Evolutionary conservation across 106 monocot species (phyloP).

Genomic region (Acanthochlamys bracteata): DNA sequence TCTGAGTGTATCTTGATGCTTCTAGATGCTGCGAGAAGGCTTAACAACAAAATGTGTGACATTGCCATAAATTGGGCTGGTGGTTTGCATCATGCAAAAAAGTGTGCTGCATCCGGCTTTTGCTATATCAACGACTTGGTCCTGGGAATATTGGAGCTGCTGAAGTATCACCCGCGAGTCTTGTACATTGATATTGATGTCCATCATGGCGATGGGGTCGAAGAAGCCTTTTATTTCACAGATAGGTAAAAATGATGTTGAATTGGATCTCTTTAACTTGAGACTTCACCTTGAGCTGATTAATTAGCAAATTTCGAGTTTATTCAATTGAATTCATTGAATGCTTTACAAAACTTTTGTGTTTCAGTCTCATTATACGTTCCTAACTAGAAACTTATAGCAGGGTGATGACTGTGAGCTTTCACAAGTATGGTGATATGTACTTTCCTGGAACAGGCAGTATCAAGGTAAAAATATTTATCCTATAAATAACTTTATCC

Average conservation of each 20-base stretch:
- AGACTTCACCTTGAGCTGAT: no score
- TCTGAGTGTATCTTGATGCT: not conserved
- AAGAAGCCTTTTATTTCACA: constrained; percentile 97
- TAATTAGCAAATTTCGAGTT: not conserved
- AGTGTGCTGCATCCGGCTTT: constrained; percentile 92
- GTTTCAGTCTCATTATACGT: not conserved
- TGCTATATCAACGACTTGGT: constrained; percentile 98
- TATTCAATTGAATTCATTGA: not conserved
- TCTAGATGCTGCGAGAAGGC: constrained; percentile 85
- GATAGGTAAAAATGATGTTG: constrained; percentile 49
- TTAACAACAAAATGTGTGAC: constrained; percentile 83
- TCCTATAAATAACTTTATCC: no score
- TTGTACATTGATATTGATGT: constrained; percentile 97
- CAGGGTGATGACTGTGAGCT: constrained; percentile 99
- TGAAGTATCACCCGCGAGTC: constrained; percentile 93
- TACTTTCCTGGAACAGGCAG: constrained; percentile 98
- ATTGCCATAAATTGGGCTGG: constrained; percentile 99
- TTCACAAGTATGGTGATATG: constrained; percentile 90
- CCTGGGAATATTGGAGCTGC: constrained; percentile 91
- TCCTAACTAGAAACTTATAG: not conserved
- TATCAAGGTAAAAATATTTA: constrained; percentile 66
- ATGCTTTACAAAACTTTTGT: not conserved
- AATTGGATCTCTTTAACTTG: no score
- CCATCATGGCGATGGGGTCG: constrained; percentile 98
- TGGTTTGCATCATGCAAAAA: constrained; percentile 97